Evolutionary conservation across 805 yeast species (phyloP), one percentile per base, ranked within the genome.

Genomic region (Spathaspora girioi): DNA sequence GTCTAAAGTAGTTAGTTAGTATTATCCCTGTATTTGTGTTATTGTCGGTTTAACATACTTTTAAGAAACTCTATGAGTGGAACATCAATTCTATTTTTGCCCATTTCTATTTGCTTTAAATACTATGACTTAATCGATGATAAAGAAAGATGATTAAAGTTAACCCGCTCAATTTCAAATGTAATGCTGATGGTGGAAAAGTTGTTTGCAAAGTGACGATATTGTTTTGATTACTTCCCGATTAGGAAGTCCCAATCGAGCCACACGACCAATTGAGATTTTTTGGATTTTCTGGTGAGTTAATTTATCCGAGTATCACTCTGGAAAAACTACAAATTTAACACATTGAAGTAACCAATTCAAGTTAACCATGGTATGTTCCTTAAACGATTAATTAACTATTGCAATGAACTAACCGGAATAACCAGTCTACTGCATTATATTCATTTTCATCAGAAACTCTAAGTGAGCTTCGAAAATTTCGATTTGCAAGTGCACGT

Each of bases 401-500:
- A n/a, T n/a, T n/a, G 14, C 14, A 35, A 46, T 15, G 27, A 18
- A 15, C 23, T 41, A 41, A 18, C 45, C 27, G 32, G 32, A 43
- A 35, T 40, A 18, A 10, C 10, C 19, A 48, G 49, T 56, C 67
- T 7, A 75, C 84, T 0, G 40, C 40, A 35, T 69, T 89, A 52
- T 87, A 88, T 65, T 67, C 83, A 0, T 78, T 89, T 55, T 71
- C 86, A 10, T 75, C 82, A 5, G 87, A 80, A 43, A 86, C 96
- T 0, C 71, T 78, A 46, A 66, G 79, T 9, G 74, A 66, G 14
- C 78, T 89, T 41, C 82, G 81, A 56, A 89, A 86, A 68, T 90
- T 90, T 66, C 80, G 96, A 51, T 81, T 85, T 54, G 72, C 83
- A 14, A 86, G 90, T 54, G 84, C 89, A 12, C 76, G 96, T 63